phyloP scores from a whole-genome alignment of 306 rosid genomes.

The Lathyrus oleraceus region DNA sequence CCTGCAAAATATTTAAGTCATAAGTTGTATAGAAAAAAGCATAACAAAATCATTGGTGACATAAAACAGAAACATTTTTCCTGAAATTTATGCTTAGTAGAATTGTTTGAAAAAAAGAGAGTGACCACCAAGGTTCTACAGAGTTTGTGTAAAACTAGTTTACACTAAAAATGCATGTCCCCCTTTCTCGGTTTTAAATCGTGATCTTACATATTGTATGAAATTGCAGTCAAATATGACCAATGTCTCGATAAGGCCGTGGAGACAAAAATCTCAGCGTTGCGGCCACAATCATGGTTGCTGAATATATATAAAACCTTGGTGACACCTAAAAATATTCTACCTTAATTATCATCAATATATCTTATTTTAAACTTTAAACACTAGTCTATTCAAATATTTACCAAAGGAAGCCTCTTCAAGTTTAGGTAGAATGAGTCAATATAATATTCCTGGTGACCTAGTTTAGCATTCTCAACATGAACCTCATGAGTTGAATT shows the following conservation, averaged over 20 bases:
- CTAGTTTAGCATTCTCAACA: constrained; percentile 80
- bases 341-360: background rate
- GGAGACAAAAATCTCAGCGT: background rate
- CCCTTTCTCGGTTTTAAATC: background rate
- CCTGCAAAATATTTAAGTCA: constrained; percentile 59
- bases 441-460: constrained; percentile 68
- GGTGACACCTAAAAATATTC: constrained; percentile 5
- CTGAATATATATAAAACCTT: background rate
- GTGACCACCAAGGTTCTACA: too few species aligned
- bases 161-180: background rate
- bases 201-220: background rate
- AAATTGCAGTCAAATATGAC: background rate
- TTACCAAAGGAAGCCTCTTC: constrained; percentile 97
- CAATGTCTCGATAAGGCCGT: background rate
- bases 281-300: background rate
- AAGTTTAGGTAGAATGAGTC: constrained; percentile 89
- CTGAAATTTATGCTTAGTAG: too few species aligned
- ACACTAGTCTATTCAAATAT: constrained; percentile 27
- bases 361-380: background rate
- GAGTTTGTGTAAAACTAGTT: too few species aligned
- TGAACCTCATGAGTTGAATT: constrained; percentile 72
- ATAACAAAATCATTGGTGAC: constrained; percentile 1
- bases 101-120: too few species aligned
- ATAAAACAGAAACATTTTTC: constrained; percentile 4
- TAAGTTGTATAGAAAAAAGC: constrained; percentile 1